Evolutionary conservation across 345 rosid genomes (phyloP), one percentile per base, ranked within the genome.

Genomic region (Gossypioides kirkii): DNA sequence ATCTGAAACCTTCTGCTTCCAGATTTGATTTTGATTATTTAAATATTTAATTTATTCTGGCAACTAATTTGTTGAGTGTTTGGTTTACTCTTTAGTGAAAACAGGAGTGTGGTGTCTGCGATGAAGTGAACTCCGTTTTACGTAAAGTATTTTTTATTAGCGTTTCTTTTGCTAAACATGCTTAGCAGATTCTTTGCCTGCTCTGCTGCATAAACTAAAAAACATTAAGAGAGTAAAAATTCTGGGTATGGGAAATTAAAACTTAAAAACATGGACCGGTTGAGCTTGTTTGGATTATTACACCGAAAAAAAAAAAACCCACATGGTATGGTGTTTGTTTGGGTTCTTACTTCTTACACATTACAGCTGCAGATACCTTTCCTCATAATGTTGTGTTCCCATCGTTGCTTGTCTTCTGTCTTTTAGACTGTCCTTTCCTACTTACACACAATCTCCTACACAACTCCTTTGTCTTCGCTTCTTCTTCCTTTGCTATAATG

Each of bases 301-400:
- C 78, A 79, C 77, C 2, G 26, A 22, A 77, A 77, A 73, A 54
- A 69, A 12, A 79, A 78, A 73, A 55, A 67, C 71, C 67, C 86
- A 81, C 88, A 82, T 85, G 89, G 77, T 41, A 79, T 72, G 63
- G 52, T 20, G 69, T 64, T 64, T 20, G 28, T 64, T 64, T 20
- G 52, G 63, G 62, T 67, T 75, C 78, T 79, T 64, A 53, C 85
- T 6, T 16, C 18, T 52, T 52, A n/a, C 56, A 6, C 8, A 54
- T 18, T 54, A 18, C 59, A 80, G 74, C 82, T 80, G 63, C 86
- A 22, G 72, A 82, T 83, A 72, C 87, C 85, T 86, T 80, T 84
- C 87, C 79, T 80, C 82, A 36, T 64, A 71, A 79, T 79, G 67
- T 85, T 77, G 77, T 77, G 61, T 82, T 82, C 54, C 74, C 80